Evolutionary conservation across 129 eudicot genomes (phyloP).

Genomic region (Helichrysum umbraculigerum): DNA sequence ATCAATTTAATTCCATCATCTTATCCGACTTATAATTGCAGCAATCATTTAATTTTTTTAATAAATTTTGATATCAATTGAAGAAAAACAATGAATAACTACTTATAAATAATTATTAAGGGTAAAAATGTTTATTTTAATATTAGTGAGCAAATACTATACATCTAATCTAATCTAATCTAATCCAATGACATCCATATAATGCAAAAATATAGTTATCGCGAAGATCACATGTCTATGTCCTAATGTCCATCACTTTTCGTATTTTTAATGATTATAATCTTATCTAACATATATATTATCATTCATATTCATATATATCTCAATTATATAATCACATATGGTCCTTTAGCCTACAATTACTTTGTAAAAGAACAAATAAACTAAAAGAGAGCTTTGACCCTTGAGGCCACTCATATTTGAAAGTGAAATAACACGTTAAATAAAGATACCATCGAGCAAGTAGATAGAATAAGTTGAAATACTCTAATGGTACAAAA

Average conservation of each 20-base stretch:
- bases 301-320: not conserved
- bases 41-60: no score
- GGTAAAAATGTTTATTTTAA: no score
- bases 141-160: no score
- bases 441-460: constrained; percentile 25
- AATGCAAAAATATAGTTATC: not conserved
- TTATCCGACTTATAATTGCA: no score
- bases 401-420: constrained; percentile 24
- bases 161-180: not conserved
- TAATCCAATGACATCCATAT: not conserved
- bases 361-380: constrained; percentile 1
- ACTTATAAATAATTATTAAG: no score
- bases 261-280: not conserved
- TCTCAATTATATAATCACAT: not conserved
- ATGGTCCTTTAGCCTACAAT: not conserved
- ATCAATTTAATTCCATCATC: no score
- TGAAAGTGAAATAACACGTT: constrained; percentile 34
- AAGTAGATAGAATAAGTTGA: constrained; percentile 21
- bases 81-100: no score
- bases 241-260: not conserved
- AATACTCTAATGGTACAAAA: not conserved
- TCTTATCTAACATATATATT: not conserved
- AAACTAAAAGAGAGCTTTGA: constrained; percentile 18
- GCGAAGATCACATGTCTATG: constrained; percentile 4
- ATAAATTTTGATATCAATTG: no score